Evolutionary conservation across 2,329 filamentous ascomycete species (phyloP).

Genomic region (Fusarium mundagurra): DNA sequence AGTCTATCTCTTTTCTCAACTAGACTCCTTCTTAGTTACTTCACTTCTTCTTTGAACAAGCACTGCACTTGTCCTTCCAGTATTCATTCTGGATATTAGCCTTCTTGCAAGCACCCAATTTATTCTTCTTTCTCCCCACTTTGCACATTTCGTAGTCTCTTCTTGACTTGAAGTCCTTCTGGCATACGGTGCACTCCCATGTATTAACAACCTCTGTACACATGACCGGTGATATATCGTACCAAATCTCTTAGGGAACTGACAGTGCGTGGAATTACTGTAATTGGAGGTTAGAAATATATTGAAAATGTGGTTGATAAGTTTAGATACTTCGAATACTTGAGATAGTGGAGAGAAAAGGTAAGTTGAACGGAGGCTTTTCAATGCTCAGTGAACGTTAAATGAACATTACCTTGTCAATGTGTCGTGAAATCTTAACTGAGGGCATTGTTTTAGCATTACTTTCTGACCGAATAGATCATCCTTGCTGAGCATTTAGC

Average conservation of each 20-base stretch:
- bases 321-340: fast-evolving
- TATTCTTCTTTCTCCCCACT: neutral
- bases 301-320: fast-evolving
- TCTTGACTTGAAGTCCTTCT: neutral
- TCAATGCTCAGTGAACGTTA: neutral
- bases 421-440: fast-evolving
- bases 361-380: fast-evolving
- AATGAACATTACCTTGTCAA: fast-evolving
- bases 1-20: fast-evolving
- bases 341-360: fast-evolving
- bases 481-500: fast-evolving
- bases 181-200: neutral
- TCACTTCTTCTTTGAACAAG: neutral
- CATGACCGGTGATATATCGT: neutral
- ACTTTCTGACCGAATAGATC: fast-evolving
- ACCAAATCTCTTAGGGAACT: fast-evolving
- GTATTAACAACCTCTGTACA: neutral
- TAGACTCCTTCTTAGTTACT: fast-evolving
- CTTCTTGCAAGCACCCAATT: neutral
- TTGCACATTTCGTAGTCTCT: neutral
- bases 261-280: fast-evolving
- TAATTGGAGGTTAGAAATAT: neutral
- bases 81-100: neutral
- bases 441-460: neutral
- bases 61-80: neutral